phyloP scores from a whole-genome alignment of 2,329 filamentous ascomycete genomes.

The Pseudocercospora fuligena region DNA sequence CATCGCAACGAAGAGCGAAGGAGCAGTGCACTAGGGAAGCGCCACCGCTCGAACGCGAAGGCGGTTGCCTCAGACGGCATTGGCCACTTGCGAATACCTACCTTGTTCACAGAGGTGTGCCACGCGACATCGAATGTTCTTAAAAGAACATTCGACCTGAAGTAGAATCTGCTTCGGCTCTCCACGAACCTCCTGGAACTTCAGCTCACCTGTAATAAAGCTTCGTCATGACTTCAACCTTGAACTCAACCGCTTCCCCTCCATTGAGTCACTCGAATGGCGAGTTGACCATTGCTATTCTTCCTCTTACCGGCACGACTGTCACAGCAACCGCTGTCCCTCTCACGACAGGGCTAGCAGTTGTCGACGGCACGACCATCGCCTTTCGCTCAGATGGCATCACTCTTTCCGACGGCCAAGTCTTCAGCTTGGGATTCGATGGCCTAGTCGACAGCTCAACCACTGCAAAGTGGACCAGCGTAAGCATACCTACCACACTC shows the following conservation, averaged over 20 bases:
- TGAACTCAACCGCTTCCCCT: neutral
- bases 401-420: conserved; percentile 24
- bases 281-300: conserved; percentile 20
- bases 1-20: neutral
- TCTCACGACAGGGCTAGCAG: conserved; percentile 23
- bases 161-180: neutral
- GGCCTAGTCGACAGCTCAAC: conserved; percentile 25
- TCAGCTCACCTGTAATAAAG: neutral
- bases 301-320: conserved; percentile 22
- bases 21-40: neutral
- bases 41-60: too few species aligned
- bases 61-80: neutral
- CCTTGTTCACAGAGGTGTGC: neutral
- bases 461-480: conserved; percentile 16
- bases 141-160: neutral
- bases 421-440: conserved; percentile 26
- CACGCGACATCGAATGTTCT: neutral
- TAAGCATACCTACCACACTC: conserved; percentile 1
- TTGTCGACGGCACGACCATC: conserved; percentile 29
- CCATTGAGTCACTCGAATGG: neutral
- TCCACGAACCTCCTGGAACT: neutral
- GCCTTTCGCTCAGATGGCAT: conserved; percentile 24
- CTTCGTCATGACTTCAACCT: neutral
- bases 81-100: neutral
- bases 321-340: conserved; percentile 24